These are phyloP conservation scores for Ochetophila trinervis DNA, from an alignment of 306 rosid species.

Conservation along the genomic window DNA sequence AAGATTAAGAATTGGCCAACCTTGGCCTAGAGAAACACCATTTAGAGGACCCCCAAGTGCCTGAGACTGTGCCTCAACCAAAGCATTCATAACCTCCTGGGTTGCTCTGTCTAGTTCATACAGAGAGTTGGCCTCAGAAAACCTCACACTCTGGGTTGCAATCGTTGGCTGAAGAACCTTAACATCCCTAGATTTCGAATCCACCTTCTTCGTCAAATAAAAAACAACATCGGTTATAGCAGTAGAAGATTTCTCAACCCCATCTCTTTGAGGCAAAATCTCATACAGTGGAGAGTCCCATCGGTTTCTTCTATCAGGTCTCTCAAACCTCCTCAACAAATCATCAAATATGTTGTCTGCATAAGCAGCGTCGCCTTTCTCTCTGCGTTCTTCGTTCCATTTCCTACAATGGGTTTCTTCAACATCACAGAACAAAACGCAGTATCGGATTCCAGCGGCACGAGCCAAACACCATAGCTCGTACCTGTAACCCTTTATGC, in stretches of 20 bases:
- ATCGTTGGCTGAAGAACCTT: constrained; percentile 88
- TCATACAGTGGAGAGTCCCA: constrained; percentile 97
- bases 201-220: constrained; percentile 66
- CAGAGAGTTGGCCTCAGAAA: constrained; percentile 78
- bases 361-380: constrained; percentile 56
- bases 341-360: constrained; percentile 72
- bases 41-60: constrained; percentile 79
- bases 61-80: constrained; percentile 83
- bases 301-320: constrained; percentile 76
- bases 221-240: constrained; percentile 56
- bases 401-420: constrained; percentile 61
- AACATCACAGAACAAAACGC: constrained; percentile 75
- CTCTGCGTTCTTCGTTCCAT: constrained; percentile 80
- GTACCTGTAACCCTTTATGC: constrained; percentile 85
- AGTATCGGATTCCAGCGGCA: constrained; percentile 76
- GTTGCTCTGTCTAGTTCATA: constrained; percentile 86
- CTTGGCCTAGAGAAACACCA: constrained; percentile 67
- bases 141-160: constrained; percentile 68
- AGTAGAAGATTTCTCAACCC: constrained; percentile 51
- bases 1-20: constrained; percentile 55
- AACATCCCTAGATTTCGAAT: constrained; percentile 75
- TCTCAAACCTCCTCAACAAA: constrained; percentile 81
- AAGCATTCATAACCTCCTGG: constrained; percentile 68
- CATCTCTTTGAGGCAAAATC: constrained; percentile 70
- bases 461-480: constrained; percentile 99